Evolutionary conservation across 2,329 filamentous ascomycete species (phyloP).

Genomic region (Scedosporium minutisporum): DNA sequence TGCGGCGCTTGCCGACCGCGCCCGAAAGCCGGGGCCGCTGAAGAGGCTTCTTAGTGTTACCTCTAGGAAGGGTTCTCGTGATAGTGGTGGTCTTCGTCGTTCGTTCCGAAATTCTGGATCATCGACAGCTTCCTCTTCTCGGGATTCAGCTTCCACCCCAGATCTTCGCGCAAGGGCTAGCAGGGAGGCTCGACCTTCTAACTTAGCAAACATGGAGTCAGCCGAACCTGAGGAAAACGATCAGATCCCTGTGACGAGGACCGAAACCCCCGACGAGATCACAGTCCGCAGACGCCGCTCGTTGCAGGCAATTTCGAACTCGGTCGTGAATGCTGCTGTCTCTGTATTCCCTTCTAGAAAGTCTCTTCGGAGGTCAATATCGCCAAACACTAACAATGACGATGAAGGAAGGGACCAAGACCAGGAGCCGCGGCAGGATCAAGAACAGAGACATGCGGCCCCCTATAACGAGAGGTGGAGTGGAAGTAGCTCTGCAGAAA

Average conservation of each 20-base stretch:
- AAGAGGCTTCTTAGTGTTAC: constrained; percentile 5
- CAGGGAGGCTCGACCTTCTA: background rate
- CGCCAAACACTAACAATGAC: background rate
- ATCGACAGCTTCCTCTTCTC: background rate
- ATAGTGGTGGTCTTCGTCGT: background rate
- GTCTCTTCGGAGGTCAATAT: background rate
- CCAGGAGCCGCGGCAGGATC: background rate
- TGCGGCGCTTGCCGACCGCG: background rate
- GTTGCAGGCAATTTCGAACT: constrained; percentile 9
- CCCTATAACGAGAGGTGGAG: background rate
- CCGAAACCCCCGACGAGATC: background rate
- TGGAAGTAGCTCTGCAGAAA: background rate
- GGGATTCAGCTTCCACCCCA: constrained; percentile 1
- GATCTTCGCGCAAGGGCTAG: background rate
- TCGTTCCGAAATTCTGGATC: constrained; percentile 3
- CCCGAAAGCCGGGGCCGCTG: constrained; percentile 1
- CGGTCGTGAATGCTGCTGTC: constrained; percentile 11
- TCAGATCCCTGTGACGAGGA: background rate
- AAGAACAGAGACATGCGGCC: background rate
- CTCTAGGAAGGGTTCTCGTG: constrained; percentile 3
- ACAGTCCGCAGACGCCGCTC: constrained; percentile 7
- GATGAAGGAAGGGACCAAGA: no score
- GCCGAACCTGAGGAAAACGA: background rate
- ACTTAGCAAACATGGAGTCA: background rate
- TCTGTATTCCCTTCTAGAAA: constrained; percentile 8